phyloP scores from a whole-genome alignment of 2,329 filamentous ascomycete species.

The Boeremia lycopersici region DNA sequence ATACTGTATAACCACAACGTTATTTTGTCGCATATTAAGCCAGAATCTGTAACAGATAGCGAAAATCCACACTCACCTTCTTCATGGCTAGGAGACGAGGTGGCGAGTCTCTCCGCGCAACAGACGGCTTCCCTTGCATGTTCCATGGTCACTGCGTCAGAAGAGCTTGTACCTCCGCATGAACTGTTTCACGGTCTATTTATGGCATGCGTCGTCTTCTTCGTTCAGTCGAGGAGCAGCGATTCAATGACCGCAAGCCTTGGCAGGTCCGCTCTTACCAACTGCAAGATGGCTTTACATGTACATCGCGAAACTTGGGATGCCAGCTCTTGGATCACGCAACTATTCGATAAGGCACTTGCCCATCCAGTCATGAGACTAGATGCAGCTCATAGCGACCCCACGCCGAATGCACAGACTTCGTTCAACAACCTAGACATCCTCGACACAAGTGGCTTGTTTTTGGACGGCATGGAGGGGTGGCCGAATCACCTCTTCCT shows the following conservation, averaged over 20 bases:
- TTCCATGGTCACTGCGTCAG: constrained; percentile 7
- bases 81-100: constrained; percentile 9
- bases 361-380: background rate
- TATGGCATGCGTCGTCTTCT: constrained; percentile 13
- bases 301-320: constrained; percentile 10
- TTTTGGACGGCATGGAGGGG: constrained; percentile 6
- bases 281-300: constrained; percentile 10
- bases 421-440: background rate
- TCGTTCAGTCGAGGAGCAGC: constrained; percentile 4
- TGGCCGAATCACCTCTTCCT: constrained; percentile 10
- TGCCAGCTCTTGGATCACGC: constrained; percentile 8
- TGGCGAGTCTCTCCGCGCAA: constrained; percentile 6
- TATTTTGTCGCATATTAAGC: constrained; percentile 9
- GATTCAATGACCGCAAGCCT: constrained; percentile 3
- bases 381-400: background rate
- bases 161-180: constrained; percentile 9
- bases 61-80: constrained; percentile 2
- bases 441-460: background rate
- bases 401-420: background rate
- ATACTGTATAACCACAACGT: constrained; percentile 8
- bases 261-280: constrained; percentile 8
- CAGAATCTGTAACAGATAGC: background rate
- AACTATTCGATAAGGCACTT: constrained; percentile 9
- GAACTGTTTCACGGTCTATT: constrained; percentile 9
- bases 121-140: constrained; percentile 9